These are phyloP conservation scores for Neonectria magnoliae DNA, from an alignment of 2,329 filamentous ascomycete genomes.

Conservation along the genomic window DNA sequence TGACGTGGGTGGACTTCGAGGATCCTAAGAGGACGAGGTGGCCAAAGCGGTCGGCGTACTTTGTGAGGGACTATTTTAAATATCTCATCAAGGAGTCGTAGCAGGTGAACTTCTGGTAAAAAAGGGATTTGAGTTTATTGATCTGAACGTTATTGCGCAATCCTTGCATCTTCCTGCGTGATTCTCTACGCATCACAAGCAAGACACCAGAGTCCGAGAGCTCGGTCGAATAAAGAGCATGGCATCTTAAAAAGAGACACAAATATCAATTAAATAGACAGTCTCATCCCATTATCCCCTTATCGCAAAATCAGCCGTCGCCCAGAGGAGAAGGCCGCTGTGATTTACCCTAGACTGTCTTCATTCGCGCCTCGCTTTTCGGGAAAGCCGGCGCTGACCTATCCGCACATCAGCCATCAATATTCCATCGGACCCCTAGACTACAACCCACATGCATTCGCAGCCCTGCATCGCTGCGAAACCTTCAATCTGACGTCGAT, in stretches of 20 bases:
- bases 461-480: neutral
- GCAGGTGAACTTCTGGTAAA: neutral
- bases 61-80: conserved; percentile 32
- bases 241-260: neutral
- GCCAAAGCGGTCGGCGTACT: conserved; percentile 38
- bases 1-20: conserved; percentile 52
- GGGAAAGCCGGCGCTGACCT: neutral
- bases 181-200: neutral
- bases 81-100: conserved; percentile 30
- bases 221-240: neutral
- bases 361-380: neutral
- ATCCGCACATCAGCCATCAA: neutral
- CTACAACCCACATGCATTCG: neutral
- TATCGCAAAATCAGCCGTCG: neutral
- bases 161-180: neutral
- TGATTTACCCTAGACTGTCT: conserved; percentile 1
- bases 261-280: too few relatives aligned
- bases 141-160: neutral
- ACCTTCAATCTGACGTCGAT: neutral
- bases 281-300: neutral
- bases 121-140: neutral
- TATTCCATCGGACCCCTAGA: neutral
- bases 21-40: conserved; percentile 29
- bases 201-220: too few relatives aligned
- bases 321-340: neutral